Conservation (phyloP, 1,284 basidiomycete species). For the Paramarasmius palmivorus region DNA sequence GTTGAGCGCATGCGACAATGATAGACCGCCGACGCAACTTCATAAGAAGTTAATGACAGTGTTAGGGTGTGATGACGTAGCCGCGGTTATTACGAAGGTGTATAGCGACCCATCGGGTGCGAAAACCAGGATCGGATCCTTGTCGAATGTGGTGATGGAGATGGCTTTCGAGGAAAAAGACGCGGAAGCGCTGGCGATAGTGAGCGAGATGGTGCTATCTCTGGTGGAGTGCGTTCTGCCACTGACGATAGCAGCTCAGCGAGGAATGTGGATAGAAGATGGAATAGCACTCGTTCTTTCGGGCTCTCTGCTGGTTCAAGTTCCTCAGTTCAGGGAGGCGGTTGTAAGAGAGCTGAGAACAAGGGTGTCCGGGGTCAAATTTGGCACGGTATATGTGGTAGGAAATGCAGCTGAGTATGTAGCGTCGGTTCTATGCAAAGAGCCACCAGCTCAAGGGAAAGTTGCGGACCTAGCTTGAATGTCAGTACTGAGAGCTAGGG, state of each 20-base stretch:
- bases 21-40: background rate
- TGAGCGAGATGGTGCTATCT: background rate
- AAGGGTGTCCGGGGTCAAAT: too few species aligned
- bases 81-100: background rate
- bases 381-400: too few species aligned
- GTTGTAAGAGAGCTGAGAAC: background rate
- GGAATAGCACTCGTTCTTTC: background rate
- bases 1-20: slow-evolving; percentile 15
- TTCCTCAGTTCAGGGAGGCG: background rate
- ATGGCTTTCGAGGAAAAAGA: background rate
- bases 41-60: background rate
- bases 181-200: background rate
- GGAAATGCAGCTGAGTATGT: too few species aligned
- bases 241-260: background rate
- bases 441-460: too few species aligned
- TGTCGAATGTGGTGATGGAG: background rate
- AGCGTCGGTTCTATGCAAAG: too few species aligned
- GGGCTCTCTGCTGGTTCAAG: background rate
- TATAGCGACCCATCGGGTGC: background rate
- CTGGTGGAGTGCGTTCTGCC: background rate
- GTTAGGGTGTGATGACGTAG: background rate
- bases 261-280: background rate
- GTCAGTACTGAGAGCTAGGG: too few species aligned
- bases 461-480: too few species aligned
- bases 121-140: background rate